Evolutionary conservation across 495 filamentous ascomycete species (phyloP).

Genomic region (Hypoxylon cercidicola): DNA sequence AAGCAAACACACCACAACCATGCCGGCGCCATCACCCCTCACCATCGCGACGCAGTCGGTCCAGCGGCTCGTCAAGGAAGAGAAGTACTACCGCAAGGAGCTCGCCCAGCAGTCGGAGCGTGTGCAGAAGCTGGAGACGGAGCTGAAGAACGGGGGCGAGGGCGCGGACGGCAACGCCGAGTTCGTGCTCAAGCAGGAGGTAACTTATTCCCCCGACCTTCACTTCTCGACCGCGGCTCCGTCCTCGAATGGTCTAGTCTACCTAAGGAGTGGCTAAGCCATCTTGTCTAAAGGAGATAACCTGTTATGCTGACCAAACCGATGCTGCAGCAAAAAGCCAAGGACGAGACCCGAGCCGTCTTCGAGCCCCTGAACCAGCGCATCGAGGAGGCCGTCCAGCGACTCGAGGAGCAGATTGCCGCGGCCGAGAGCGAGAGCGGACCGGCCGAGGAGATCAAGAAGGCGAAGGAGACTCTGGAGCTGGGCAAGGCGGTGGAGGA

Average conservation of each 20-base stretch:
- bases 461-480: conserved; percentile 65
- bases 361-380: conserved; percentile 73
- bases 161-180: conserved; percentile 72
- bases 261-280: not conserved
- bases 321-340: conserved; percentile 71
- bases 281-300: not conserved
- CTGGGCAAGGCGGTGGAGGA: conserved; percentile 52
- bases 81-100: conserved; percentile 88
- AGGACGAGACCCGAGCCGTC: conserved; percentile 84
- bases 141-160: conserved; percentile 48
- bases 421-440: conserved; percentile 66
- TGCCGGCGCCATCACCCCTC: conserved; percentile 79
- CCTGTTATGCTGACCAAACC: conserved; percentile 35
- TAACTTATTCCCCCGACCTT: conserved; percentile 45
- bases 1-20: conserved; percentile 47
- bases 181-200: conserved; percentile 85
- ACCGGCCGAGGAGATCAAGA: conserved; percentile 67
- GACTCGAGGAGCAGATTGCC: conserved; percentile 69
- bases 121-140: conserved; percentile 72
- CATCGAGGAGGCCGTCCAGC: conserved; percentile 72
- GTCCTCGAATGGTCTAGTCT: too few species aligned
- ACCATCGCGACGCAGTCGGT: conserved; percentile 78
- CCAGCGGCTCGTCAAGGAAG: conserved; percentile 88
- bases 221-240: conserved; percentile 7
- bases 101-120: conserved; percentile 74